A percentile compares a stretch with the other conserved stretches of the same genome.
These are phyloP conservation scores for Alternaria viburni DNA, from an alignment of 2,329 filamentous ascomycete genomes.

Conservation along the genomic window DNA sequence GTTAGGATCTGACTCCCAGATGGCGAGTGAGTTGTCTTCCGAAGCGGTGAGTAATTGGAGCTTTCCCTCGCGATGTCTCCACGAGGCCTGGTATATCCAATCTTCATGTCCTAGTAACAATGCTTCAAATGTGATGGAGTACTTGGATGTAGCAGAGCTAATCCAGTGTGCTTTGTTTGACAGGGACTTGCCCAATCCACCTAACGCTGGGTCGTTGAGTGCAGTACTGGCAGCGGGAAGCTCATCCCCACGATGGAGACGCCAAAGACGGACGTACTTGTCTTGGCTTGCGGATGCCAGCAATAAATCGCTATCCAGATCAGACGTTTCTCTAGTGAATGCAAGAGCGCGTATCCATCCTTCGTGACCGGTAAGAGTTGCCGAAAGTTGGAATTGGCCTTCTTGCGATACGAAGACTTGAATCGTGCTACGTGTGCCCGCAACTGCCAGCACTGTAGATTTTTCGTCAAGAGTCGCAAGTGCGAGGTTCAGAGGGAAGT, in stretches of 20 bases:
- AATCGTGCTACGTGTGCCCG: conserved; percentile 81
- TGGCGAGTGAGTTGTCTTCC: conserved; percentile 90
- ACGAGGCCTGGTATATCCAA: conserved; percentile 91
- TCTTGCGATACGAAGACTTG: conserved; percentile 74
- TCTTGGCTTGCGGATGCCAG: conserved; percentile 96
- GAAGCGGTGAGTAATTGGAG: conserved; percentile 85
- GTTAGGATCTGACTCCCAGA: conserved; percentile 84
- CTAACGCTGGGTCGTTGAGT: conserved; percentile 62
- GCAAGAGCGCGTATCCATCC: conserved; percentile 90
- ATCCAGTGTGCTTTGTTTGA: conserved; percentile 90
- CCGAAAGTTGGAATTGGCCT: conserved; percentile 70
- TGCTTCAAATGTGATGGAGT: conserved; percentile 90
- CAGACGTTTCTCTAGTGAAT: conserved; percentile 69
- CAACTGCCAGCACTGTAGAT: conserved; percentile 76
- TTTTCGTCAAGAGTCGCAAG: conserved; percentile 66
- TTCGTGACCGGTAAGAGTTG: conserved; percentile 86
- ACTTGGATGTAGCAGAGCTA: conserved; percentile 64
- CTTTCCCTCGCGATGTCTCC: conserved; percentile 64
- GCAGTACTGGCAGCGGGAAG: conserved; percentile 64
- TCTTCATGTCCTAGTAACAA: conserved; percentile 94
- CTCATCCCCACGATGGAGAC: conserved; percentile 74
- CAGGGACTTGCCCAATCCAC: conserved; percentile 72
- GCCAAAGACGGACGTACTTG: conserved; percentile 95
- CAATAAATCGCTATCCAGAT: conserved; percentile 69
- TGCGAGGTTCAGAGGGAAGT: conserved; percentile 80